Percentiles rank a stretch among this genome's conserved stretches.
Conservation (phyloP, 139 green algal species). For the Gonium pectorale region DNA sequence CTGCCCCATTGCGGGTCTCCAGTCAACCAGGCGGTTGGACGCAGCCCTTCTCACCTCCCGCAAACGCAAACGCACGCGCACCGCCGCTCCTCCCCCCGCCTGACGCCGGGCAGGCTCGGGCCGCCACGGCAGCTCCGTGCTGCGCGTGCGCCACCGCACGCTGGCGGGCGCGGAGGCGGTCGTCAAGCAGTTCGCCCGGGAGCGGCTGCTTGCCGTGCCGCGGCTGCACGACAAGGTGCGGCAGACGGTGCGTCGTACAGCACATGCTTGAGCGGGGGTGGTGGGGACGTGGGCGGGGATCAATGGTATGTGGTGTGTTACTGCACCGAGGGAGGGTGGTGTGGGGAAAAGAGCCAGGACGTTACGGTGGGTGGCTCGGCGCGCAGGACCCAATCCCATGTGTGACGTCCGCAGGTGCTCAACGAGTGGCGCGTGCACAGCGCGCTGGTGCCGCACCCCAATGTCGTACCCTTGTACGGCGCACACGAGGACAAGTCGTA, state of each 20-base stretch:
- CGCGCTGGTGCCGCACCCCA: not conserved
- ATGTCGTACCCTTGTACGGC: constrained; percentile 27
- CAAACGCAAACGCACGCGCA: not conserved
- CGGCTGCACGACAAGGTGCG: constrained; percentile 9
- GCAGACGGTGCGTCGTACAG: too few relatives aligned
- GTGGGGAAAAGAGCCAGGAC: not conserved
- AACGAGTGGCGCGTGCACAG: constrained; percentile 32
- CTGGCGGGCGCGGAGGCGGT: not conserved
- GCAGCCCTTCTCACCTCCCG: not conserved
- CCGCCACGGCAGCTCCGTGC: not conserved
- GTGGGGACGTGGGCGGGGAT: too few relatives aligned
- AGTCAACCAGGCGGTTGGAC: not conserved
- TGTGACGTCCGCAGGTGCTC: not conserved
- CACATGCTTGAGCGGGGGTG: not conserved
- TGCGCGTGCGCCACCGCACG: not conserved
- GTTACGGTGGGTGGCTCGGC: not conserved
- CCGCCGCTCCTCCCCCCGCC: not conserved
- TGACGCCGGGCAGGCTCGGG: not conserved
- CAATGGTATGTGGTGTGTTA: not conserved
- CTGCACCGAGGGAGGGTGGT: not conserved
- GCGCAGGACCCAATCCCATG: too few relatives aligned
- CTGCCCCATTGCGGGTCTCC: not conserved
- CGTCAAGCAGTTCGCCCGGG: constrained; percentile 10
- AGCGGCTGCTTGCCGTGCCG: not conserved
- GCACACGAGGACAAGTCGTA: constrained; percentile 4